Evolutionary conservation across 345 rosid genomes (phyloP), one percentile per base, ranked within the genome.

Genomic region (Citrus maxima): DNA sequence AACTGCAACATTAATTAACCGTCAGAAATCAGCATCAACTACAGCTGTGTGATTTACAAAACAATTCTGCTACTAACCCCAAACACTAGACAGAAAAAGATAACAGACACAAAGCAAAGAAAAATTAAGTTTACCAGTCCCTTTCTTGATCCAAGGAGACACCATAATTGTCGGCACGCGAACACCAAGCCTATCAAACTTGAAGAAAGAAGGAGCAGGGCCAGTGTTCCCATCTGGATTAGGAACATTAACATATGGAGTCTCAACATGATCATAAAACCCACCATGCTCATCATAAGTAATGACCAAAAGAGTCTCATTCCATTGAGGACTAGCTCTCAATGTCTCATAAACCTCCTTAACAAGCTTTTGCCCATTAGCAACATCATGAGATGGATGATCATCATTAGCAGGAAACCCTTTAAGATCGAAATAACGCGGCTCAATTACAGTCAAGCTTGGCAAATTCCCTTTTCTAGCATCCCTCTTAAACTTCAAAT

Each of bases 211-310:
- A 70, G 99, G 99, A 18, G 97, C 88, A 77, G 99, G 98, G 37
- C 98, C 99, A 14, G 90, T 89, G 82, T 90, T 95, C 14, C 97
- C 98, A 88, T 93, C 99, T 0, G 99, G 99, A 70, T 77, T 93
- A 0, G 99, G 99, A 64, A 95, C 87, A 84, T 88, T 85, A 2
- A 83, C 87, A 78, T 59, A 90, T 61, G 98, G 99, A 64, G 99
- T 95, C 64, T 80, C n/a, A 1, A 95, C 98, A 91, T 95, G 99
- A 80, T 95, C 99, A 81, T 77, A 95, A 67, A 93, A 95, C 7
- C 99, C 99, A 71, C 98, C 99, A 79, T 95, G 98, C 76, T 95
- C 98, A 87, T 93, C 99, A 61, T 93, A 95, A 12, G 98, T 95
- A 78, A 95, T 90, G 54, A 95, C 84, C 79, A 95, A 75, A 21